Conservation (phyloP, 305 asterid genomes). For the Solanum aculeatissimum region DNA sequence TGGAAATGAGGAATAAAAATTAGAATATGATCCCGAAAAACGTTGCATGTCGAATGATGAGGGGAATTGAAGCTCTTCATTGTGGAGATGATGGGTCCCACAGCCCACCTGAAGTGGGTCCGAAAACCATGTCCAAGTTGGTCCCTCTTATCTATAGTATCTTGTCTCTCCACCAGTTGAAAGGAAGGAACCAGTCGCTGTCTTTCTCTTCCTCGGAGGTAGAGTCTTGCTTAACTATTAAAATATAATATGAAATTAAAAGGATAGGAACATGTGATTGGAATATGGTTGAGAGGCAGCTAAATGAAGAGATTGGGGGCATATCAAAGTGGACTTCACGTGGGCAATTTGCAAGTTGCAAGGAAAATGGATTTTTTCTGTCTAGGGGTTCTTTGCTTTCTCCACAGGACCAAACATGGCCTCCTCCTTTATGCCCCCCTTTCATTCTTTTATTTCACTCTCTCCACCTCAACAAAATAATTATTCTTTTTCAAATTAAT, state of each 20-base stretch:
- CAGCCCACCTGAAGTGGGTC: neutral
- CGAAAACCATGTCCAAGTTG: neutral
- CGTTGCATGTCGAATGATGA: neutral
- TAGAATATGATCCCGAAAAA: too few relatives aligned
- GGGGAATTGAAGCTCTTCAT: neutral
- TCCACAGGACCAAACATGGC: conserved; percentile 47
- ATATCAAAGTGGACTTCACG: neutral
- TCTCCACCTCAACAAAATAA: too few relatives aligned
- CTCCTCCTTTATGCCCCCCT: conserved; percentile 8
- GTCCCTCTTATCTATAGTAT: neutral
- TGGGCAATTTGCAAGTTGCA: neutral
- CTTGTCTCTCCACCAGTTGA: neutral
- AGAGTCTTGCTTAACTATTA: too few relatives aligned
- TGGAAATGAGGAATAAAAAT: too few relatives aligned
- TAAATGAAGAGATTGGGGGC: neutral
- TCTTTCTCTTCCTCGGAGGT: too few relatives aligned
- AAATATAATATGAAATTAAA: too few relatives aligned
- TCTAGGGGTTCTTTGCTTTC: neutral
- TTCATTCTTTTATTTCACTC: neutral
- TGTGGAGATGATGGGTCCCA: neutral
- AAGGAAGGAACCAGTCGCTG: too few relatives aligned
- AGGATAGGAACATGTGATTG: neutral
- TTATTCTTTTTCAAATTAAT: too few relatives aligned
- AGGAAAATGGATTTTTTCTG: neutral
- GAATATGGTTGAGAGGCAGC: neutral